phyloP scores from a whole-genome alignment of 2,329 filamentous ascomycete species.

The Thelonectria olida region DNA sequence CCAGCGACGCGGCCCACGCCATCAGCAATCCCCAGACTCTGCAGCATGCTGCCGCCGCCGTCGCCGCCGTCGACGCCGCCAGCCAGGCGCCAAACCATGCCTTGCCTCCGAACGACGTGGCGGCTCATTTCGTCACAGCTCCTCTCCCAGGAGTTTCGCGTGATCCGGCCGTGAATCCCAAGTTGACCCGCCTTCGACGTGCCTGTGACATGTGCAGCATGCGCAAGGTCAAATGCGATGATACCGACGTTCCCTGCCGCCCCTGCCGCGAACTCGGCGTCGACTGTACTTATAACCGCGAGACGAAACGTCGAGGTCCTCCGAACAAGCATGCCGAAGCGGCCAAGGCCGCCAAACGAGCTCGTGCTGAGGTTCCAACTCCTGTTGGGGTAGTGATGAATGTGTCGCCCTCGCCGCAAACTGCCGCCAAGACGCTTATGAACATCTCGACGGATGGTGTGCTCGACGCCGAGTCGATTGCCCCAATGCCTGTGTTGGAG shows the following conservation, averaged over 20 bases:
- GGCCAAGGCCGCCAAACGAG: conserved; percentile 61
- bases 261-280: conserved; percentile 66
- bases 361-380: conserved; percentile 47
- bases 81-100: conserved; percentile 33
- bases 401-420: conserved; percentile 55
- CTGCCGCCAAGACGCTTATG: conserved; percentile 59
- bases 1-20: conserved; percentile 55
- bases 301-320: conserved; percentile 67
- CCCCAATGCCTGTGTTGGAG: conserved; percentile 73
- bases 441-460: conserved; percentile 52
- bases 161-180: conserved; percentile 56
- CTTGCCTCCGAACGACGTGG: conserved; percentile 32
- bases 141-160: conserved; percentile 40
- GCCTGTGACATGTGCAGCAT: conserved; percentile 71
- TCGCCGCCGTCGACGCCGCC: conserved; percentile 44
- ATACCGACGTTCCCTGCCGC: conserved; percentile 63
- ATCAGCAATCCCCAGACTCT: conserved; percentile 50
- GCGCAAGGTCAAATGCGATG: conserved; percentile 70
- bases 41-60: conserved; percentile 50
- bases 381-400: conserved; percentile 29
- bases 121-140: conserved; percentile 35
- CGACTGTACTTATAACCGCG: conserved; percentile 65
- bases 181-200: conserved; percentile 64
- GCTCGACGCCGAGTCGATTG: conserved; percentile 75
- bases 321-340: conserved; percentile 68